Base-by-base conservation (phyloP, 768 basidiomycete genomes). In the Kwoniella pini region DNA sequence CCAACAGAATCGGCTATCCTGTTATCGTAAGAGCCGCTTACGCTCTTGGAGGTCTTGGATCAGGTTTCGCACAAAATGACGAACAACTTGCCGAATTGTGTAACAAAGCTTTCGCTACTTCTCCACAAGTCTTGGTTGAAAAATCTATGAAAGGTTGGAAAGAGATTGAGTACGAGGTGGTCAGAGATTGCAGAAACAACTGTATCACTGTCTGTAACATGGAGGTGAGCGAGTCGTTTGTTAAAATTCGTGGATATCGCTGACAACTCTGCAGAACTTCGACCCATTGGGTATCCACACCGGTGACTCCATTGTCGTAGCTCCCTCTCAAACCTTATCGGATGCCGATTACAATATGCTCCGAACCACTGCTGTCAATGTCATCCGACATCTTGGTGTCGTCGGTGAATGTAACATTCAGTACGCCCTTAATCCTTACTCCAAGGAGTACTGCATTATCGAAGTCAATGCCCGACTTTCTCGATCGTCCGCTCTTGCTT, bases 71-170 rank as follows among this genome's bases (percentile, higher is more conserved):
- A n/a, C 87, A 94, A 80, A 82, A 96, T 71, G 93, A 94, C 77
- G 82, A 79, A n/a, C 90, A 97, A 81, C 82, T 99, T 60, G 84
- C 85, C 64, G 88, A 89, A 30, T 81, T 99, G 19, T 97, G 94
- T 75, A 84, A 83, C 68, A 96, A 94, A 81, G 95, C 96, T 10
- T 98, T 99, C 74, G 94, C 95, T 44, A 97, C 92, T 13, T 93
- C 91, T 70, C 93, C 95, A 43, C 96, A 98, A 80, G 94, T 99
- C 0, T 83, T 99, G n/a, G 92, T 99, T 15, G 96, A 99, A 83
- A 94, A 87, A 83, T 93, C 90, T 71, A 98, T 98, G 95, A 98
- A 98, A 81, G 95, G 95, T 2, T 99, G 95, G 95, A 98, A 99
- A 81, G 95, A 99, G 82, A 95, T 99, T 67, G 95, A 99, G 81